phyloP scores from a whole-genome alignment of 2,329 filamentous ascomycete species.

The Leptodontidium sp. region DNA sequence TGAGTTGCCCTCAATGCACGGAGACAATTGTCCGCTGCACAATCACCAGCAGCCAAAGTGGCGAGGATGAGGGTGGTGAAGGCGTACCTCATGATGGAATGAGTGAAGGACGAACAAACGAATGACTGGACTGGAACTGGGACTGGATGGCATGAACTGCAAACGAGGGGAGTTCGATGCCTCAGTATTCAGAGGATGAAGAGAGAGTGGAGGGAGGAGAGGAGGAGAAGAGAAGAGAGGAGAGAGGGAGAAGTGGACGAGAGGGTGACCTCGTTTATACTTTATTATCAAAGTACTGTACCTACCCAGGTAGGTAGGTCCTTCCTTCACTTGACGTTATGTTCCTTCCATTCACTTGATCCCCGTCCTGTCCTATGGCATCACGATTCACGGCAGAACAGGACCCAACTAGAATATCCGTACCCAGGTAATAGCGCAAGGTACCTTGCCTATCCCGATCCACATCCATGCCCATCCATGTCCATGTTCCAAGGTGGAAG shows the following conservation, averaged over 20 bases:
- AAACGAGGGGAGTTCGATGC: neutral
- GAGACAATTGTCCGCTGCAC: slow-evolving; percentile 51
- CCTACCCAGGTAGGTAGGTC: neutral
- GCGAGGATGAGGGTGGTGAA: slow-evolving; percentile 29
- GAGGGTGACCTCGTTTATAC: slow-evolving; percentile 11
- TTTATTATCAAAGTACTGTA: slow-evolving; percentile 6
- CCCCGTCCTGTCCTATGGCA: neutral
- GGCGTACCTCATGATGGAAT: slow-evolving; percentile 30
- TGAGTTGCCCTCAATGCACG: slow-evolving; percentile 49
- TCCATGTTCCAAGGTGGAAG: slow-evolving; percentile 7
- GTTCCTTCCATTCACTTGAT: neutral
- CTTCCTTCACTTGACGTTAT: neutral
- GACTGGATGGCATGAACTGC: slow-evolving; percentile 2
- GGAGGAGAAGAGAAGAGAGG: neutral
- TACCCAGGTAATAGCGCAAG: neutral
- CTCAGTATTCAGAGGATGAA: neutral
- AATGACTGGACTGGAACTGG: neutral
- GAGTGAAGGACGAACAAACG: neutral
- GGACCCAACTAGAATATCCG: no score
- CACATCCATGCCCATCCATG: no score
- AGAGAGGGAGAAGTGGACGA: neutral
- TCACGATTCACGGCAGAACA: neutral
- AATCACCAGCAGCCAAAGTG: slow-evolving; percentile 34
- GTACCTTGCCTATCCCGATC: neutral
- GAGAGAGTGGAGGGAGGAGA: neutral